A percentile compares a stretch with the other conserved stretches of the same genome.
phyloP scores from a whole-genome alignment of 1,139 yeast species.

The Candida sojae region DNA sequence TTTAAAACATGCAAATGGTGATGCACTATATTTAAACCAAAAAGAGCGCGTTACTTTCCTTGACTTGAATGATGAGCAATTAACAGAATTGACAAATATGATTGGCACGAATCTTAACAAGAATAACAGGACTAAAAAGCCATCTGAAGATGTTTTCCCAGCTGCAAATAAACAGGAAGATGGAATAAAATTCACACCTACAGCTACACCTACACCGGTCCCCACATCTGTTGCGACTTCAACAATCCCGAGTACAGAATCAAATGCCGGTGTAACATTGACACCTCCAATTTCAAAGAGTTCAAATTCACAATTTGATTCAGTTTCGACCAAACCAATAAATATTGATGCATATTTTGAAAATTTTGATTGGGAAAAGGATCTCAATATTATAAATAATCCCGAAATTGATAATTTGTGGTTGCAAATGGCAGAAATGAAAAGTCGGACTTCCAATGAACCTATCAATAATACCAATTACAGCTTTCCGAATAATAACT shows the following conservation, averaged over 20 bases:
- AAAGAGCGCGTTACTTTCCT: constrained; percentile 8
- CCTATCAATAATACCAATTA: too few species aligned
- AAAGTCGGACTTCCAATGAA: constrained; percentile 6
- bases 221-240: too few species aligned
- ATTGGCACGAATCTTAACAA: constrained; percentile 23
- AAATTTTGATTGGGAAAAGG: constrained; percentile 16
- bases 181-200: too few species aligned
- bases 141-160: background rate
- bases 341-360: background rate
- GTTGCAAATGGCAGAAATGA: constrained; percentile 34
- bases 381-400: constrained; percentile 24
- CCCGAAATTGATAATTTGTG: constrained; percentile 41
- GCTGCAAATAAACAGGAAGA: background rate
- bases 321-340: constrained; percentile 4
- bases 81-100: constrained; percentile 28
- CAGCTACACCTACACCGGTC: background rate
- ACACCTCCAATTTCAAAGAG: background rate
- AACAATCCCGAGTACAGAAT: too few species aligned
- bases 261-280: too few species aligned
- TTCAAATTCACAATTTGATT: background rate
- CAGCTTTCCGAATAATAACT: too few species aligned
- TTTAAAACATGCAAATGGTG: constrained; percentile 21
- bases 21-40: constrained; percentile 22
- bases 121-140: constrained; percentile 9
- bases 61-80: constrained; percentile 19